Base-by-base conservation (phyloP, 441 rosid species). In the Adansonia rubrostipa region DNA sequence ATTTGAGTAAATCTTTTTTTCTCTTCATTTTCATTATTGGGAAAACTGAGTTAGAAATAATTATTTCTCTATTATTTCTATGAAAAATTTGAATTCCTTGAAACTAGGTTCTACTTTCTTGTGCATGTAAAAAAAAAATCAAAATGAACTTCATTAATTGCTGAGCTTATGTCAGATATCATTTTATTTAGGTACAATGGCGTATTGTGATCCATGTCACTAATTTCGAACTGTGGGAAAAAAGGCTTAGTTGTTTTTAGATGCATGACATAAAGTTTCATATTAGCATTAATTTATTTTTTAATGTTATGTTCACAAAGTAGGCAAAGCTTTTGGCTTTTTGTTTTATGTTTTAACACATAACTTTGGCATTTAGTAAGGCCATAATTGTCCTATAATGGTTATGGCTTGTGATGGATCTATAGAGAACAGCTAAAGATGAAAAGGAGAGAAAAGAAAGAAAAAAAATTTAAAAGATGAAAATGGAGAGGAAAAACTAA, bases 301-400 rank as follows among this genome's bases (percentile, higher is more conserved):
- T 54, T 28, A 57, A 3, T 73, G 53, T 45, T 60, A 24, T 75
- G 56, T 75, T 50, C 24, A 33, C 13, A 47, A 28, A 61, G 47
- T 17, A 48, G 28, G 45, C 6, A 9, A 20, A 45, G 45, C n/a
- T 69, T 61, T 72, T 19, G 51, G 63, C 76, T 40, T 67, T 65
- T 8, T 7, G 17, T 20, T 71, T 33, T 22, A 70, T 73, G 63
- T 51, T 65, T 36, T 28, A 65, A 28, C 2, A 28, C 3, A 28
- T 28, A 28, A 28, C 36, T 44, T 64, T 76, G 9, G 70, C 44
- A 57, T 57, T 84, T 60, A 75, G 75, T 76, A 96, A 98, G 97
- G 97, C 53, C 97, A 92, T 64, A 96, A 96, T 4, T 98, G 98
- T 74, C 97, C 99, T 3, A 90, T 93, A 51, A 90, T 90, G 95